phyloP scores from a whole-genome alignment of 306 rosid genomes.

The Inga laurina region DNA sequence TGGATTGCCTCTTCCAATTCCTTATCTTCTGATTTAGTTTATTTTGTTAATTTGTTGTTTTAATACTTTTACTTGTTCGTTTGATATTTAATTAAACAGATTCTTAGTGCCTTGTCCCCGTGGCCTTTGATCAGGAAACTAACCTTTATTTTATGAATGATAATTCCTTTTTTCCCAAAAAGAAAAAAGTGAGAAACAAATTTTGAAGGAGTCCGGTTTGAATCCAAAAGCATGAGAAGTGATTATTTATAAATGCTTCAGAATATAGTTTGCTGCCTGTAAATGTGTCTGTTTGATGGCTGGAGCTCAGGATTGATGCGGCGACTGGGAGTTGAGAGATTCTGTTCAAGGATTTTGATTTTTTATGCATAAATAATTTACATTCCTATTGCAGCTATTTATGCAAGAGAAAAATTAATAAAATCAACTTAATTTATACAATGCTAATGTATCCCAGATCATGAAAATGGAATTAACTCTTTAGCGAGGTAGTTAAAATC shows the following conservation, averaged over 20 bases:
- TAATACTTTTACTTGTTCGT: too few species aligned
- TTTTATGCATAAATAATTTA: slow-evolving; percentile 7
- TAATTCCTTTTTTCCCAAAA: too few species aligned
- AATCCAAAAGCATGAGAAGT: not conserved
- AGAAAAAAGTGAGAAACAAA: too few species aligned
- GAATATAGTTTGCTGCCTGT: slow-evolving; percentile 26
- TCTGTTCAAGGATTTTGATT: not conserved
- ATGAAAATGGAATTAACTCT: not conserved
- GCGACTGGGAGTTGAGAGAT: not conserved
- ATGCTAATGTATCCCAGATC: not conserved
- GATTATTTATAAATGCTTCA: slow-evolving; percentile 8
- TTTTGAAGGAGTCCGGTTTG: too few species aligned
- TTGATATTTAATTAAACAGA: too few species aligned
- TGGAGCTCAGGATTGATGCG: not conserved
- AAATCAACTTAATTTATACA: not conserved
- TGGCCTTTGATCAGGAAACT: too few species aligned
- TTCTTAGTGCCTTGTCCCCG: too few species aligned
- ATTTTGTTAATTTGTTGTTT: too few species aligned
- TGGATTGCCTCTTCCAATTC: too few species aligned
- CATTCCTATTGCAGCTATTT: not conserved
- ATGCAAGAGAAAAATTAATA: slow-evolving; percentile 3
- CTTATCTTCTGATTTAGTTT: too few species aligned
- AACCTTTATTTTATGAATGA: too few species aligned
- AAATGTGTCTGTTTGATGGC: not conserved
- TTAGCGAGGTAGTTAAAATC: not conserved